Conservation (phyloP, 345 rosid genomes). For the Alliaria petiolata region DNA sequence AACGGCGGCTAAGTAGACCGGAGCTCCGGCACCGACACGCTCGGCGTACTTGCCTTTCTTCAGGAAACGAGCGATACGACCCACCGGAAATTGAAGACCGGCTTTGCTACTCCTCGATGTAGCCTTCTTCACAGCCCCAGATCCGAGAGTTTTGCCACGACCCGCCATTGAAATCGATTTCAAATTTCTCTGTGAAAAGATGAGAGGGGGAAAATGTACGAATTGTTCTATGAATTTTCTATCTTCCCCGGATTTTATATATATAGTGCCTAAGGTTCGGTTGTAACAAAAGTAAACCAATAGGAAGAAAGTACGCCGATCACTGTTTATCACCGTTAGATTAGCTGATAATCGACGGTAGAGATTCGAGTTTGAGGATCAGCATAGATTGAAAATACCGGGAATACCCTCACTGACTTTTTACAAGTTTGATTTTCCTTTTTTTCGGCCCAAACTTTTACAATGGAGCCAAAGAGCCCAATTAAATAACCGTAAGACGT, state of each 20-base stretch:
- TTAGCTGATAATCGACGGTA: slow-evolving; percentile 25
- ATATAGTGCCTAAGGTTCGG: slow-evolving; percentile 6
- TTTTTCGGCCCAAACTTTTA: background rate
- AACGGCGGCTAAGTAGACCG: slow-evolving; percentile 89
- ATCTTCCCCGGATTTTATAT: slow-evolving; percentile 21
- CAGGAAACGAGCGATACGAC: slow-evolving; percentile 90
- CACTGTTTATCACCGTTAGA: slow-evolving; percentile 23
- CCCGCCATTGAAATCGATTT: slow-evolving; percentile 56
- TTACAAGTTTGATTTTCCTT: background rate
- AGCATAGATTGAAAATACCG: background rate
- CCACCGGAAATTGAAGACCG: slow-evolving; percentile 88
- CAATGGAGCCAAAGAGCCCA: background rate
- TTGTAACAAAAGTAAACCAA: slow-evolving; percentile 21
- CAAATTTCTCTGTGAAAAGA: background rate
- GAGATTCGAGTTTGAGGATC: background rate
- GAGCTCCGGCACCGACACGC: slow-evolving; percentile 93
- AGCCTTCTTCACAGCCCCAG: slow-evolving; percentile 74
- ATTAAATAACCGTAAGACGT: background rate
- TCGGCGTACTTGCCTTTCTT: slow-evolving; percentile 95
- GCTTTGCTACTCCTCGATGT: slow-evolving; percentile 90
- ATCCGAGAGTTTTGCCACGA: slow-evolving; percentile 83
- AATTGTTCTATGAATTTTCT: too few relatives aligned
- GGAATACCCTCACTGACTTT: background rate
- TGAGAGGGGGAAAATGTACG: background rate
- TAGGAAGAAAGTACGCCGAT: slow-evolving; percentile 40